phyloP scores from a whole-genome alignment of 1,139 yeast species.

The Yamadazyma oceani region DNA sequence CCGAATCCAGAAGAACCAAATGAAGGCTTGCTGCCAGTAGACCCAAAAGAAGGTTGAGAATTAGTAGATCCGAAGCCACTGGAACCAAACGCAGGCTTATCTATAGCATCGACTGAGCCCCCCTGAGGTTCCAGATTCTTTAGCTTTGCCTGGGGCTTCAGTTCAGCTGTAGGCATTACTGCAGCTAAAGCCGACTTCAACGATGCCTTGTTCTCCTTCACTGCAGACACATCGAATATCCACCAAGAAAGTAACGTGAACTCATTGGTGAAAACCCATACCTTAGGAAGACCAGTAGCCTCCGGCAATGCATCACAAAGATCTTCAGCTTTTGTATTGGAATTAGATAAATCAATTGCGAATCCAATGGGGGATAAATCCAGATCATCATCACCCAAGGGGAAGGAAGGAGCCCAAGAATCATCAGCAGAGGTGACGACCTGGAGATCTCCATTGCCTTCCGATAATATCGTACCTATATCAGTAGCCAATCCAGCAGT shows the following conservation, averaged over 20 bases:
- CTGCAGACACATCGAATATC: slow-evolving; percentile 51
- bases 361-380: slow-evolving; percentile 75
- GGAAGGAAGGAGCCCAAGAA: slow-evolving; percentile 67
- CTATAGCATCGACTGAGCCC: no score
- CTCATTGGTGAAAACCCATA: slow-evolving; percentile 60
- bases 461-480: slow-evolving; percentile 37
- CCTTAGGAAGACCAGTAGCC: slow-evolving; percentile 55
- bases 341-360: slow-evolving; percentile 55
- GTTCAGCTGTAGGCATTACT: no score
- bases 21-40: not conserved
- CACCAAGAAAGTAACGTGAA: slow-evolving; percentile 69
- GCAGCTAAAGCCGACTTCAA: slow-evolving; percentile 15
- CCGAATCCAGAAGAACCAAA: slow-evolving; percentile 3
- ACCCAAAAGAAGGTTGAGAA: no score
- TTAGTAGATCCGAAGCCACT: slow-evolving; percentile 15
- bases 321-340: slow-evolving; percentile 37
- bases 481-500: slow-evolving; percentile 68
- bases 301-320: slow-evolving; percentile 62
- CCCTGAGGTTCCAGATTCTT: slow-evolving; percentile 5
- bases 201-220: slow-evolving; percentile 30
- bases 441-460: slow-evolving; percentile 19
- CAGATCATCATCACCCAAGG: slow-evolving; percentile 58
- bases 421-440: slow-evolving; percentile 57
- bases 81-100: slow-evolving; percentile 9
- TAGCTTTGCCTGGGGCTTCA: no score